Conservation (phyloP, 352 stramenopile genomes). For the Phytophthora sp. region DNA sequence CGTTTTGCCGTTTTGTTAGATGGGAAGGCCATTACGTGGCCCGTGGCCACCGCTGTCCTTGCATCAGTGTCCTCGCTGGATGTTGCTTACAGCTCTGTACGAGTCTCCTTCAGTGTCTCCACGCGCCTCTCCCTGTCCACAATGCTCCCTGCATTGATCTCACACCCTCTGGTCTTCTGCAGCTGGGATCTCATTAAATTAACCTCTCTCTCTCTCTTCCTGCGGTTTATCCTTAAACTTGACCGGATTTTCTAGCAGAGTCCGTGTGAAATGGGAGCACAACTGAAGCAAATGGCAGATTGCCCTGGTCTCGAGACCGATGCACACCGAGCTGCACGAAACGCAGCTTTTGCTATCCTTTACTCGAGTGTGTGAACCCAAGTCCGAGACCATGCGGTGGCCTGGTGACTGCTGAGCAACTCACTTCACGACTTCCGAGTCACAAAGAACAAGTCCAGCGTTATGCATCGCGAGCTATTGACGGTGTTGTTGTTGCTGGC, state of each 20-base stretch:
- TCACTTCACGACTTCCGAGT: conserved; percentile 16
- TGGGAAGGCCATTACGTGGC: not conserved
- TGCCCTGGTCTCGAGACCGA: conserved; percentile 13
- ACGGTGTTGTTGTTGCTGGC: conserved; percentile 1
- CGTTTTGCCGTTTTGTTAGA: conserved; percentile 10
- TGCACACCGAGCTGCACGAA: conserved; percentile 5
- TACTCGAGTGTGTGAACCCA: conserved; percentile 23
- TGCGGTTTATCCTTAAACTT: conserved; percentile 14
- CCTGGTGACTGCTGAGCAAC: not conserved
- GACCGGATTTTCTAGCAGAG: conserved; percentile 30
- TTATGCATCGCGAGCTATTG: conserved; percentile 13
- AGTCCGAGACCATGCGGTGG: not conserved
- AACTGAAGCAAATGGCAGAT: conserved; percentile 10
- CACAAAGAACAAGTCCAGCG: conserved; percentile 14
- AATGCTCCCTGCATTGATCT: too few species aligned
- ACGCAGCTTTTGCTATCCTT: conserved; percentile 21
- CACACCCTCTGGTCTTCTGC: conserved; percentile 13
- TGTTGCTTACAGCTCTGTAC: conserved; percentile 14
- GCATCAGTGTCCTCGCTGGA: conserved; percentile 5
- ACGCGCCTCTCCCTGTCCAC: too few species aligned
- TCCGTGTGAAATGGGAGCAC: conserved; percentile 17
- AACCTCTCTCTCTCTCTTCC: too few species aligned
- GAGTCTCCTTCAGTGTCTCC: too few species aligned
- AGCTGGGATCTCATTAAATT: too few species aligned
- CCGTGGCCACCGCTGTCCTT: too few species aligned